Evolutionary conservation across 2,329 filamentous ascomycete species (phyloP).

Genomic region (Sporothrix brunneoviolacea): DNA sequence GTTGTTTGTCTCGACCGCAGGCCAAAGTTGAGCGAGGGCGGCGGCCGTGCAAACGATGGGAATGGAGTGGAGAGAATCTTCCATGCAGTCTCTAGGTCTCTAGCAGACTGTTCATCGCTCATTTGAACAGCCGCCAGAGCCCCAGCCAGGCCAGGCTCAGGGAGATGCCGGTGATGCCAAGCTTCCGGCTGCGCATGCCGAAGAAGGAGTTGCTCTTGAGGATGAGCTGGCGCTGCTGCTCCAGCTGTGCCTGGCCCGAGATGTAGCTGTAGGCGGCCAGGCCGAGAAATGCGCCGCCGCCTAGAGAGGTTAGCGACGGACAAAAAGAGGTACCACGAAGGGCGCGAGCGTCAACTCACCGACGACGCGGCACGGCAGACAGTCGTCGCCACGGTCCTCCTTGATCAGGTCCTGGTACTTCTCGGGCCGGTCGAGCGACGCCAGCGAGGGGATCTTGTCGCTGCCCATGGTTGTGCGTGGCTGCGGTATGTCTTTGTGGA

Average conservation of each 20-base stretch:
- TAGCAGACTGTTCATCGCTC: too few species aligned
- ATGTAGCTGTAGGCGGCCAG: slow-evolving; percentile 72
- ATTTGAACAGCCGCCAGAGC: slow-evolving; percentile 55
- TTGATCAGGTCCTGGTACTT: slow-evolving; percentile 52
- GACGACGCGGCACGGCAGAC: slow-evolving; percentile 62
- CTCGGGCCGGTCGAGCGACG: slow-evolving; percentile 53
- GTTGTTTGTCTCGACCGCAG: too few species aligned
- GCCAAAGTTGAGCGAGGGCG: too few species aligned
- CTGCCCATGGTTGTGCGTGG: slow-evolving; percentile 33
- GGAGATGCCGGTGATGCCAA: slow-evolving; percentile 63
- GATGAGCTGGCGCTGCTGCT: slow-evolving; percentile 58
- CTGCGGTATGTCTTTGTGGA: neutral
- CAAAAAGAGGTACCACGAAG: neutral
- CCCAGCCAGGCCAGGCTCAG: slow-evolving; percentile 63
- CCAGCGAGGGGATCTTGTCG: slow-evolving; percentile 44
- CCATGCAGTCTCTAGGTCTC: too few species aligned
- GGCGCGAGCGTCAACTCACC: slow-evolving; percentile 42
- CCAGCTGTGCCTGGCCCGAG: slow-evolving; percentile 66
- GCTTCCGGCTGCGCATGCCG: slow-evolving; percentile 62
- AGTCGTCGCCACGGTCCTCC: slow-evolving; percentile 56
- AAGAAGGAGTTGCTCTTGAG: slow-evolving; percentile 63
- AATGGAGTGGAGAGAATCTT: too few species aligned
- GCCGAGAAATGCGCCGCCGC: slow-evolving; percentile 67
- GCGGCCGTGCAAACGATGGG: too few species aligned
- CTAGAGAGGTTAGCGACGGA: slow-evolving; percentile 32